phyloP scores from a whole-genome alignment of 2,329 filamentous ascomycete species.

The Aspergillus awamori region DNA sequence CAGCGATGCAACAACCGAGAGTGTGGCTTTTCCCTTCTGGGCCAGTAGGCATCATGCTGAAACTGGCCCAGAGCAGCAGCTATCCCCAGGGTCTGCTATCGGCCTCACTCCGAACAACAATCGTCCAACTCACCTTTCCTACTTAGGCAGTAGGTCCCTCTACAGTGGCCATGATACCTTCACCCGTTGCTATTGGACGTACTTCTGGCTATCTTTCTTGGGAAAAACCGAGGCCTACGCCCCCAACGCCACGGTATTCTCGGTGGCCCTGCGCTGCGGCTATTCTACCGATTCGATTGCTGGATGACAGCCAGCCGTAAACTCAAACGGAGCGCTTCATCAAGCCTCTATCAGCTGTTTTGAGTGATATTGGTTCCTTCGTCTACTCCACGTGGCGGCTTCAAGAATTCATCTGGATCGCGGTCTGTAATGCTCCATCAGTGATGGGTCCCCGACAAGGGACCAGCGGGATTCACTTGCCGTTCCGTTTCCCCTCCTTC shows the following conservation, averaged over 20 bases:
- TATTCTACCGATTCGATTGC: conserved; percentile 6
- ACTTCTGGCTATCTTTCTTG: background rate
- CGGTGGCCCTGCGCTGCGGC: background rate
- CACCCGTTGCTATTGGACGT: background rate
- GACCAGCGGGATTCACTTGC: background rate
- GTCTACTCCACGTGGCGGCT: conserved; percentile 6
- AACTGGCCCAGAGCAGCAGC: conserved; percentile 4
- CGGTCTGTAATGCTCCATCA: conserved; percentile 1
- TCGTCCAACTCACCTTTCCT: background rate
- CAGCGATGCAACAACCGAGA: conserved; percentile 6
- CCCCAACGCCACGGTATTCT: background rate
- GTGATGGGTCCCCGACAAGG: background rate
- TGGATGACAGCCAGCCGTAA: background rate
- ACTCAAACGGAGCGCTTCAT: background rate
- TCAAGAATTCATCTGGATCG: background rate
- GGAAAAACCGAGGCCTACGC: background rate
- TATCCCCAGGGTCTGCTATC: background rate
- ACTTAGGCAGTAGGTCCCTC: conserved; percentile 1
- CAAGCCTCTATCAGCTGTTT: background rate
- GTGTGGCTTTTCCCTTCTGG: background rate
- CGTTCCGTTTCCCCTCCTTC: conserved; percentile 1
- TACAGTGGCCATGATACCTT: background rate
- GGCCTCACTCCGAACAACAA: background rate
- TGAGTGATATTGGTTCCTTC: background rate
- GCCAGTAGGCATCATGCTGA: background rate